Evolutionary conservation across 257 asterid genomes (phyloP), one percentile per base, ranked within the genome.

Genomic region (Solanum stenotomum): DNA sequence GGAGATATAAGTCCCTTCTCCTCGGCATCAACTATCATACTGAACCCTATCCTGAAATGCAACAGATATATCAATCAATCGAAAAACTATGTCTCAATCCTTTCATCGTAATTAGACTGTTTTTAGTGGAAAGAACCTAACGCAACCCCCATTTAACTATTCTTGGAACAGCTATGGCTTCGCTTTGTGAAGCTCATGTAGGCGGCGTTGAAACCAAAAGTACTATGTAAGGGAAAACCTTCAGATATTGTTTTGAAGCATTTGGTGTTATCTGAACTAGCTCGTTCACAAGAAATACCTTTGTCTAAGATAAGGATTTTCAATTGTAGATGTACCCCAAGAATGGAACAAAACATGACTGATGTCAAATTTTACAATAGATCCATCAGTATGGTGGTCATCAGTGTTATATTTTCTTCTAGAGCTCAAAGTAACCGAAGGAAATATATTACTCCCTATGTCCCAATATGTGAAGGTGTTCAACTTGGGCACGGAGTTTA

Each of bases 11-110:
- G 94, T 72, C 98, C 98, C 90, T 94, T 94, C 92, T 95, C 89
- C 92, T 96, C 99, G 10, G 99, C 99, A 90, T 96, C 99, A 87
- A 89, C 22, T 38, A 96, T 94, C 99, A 96, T 95, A 92, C 98
- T 95, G 90, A 88, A 89, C 72, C 98, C 99, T 89, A 95, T 96
- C 98, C 99, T 96, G 98, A 90, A 93, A 91, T 86, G 65, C 85
- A 89, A 90, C 35, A 91, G 46, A 72, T 4, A 44, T 46, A 22
- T 2, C 59, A 34, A 31, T 81, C 27, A 81, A 29, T 29, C 11
- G 20, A 29, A 44, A 18, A 44, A 5, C 27, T 25, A 44, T 44
- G n/a, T 78, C 37, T 25, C 65, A 46, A 44, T 29, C 40, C 38
- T 25, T 22, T 79, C 11, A 9, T 44, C 27, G 7, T 8, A 27